Evolutionary conservation across 306 rosid genomes (phyloP).

Genomic region (Castanea sativa): DNA sequence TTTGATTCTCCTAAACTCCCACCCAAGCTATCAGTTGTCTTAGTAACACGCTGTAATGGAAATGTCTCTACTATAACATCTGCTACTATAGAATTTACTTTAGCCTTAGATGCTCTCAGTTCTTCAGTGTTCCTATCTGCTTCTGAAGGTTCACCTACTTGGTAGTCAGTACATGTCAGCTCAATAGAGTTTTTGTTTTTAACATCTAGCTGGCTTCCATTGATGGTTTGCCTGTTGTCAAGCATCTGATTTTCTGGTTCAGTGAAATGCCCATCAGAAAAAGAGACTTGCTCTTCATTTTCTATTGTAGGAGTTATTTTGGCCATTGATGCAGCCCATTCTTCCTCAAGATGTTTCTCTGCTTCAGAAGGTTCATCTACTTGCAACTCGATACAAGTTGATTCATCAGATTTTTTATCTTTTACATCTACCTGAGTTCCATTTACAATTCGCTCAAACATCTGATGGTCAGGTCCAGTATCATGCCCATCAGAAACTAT

Average conservation of each 20-base stretch:
- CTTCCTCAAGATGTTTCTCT: slow-evolving; percentile 17
- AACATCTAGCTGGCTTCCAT: slow-evolving; percentile 16
- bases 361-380: slow-evolving; percentile 19
- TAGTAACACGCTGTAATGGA: slow-evolving; percentile 50
- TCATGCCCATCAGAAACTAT: slow-evolving; percentile 34
- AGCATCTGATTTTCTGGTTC: slow-evolving; percentile 1
- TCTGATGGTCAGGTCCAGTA: slow-evolving; percentile 15
- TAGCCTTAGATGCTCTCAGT: slow-evolving; percentile 20
- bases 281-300: slow-evolving; percentile 16
- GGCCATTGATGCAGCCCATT: not conserved
- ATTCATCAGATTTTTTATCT: slow-evolving; percentile 18
- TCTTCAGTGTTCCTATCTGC: slow-evolving; percentile 34
- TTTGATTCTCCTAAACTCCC: slow-evolving; percentile 31
- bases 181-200: slow-evolving; percentile 21
- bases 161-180: slow-evolving; percentile 24
- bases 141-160: slow-evolving; percentile 22
- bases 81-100: slow-evolving; percentile 32
- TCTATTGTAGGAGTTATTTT: not conserved
- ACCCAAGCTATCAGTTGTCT: slow-evolving; percentile 27
- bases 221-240: not conserved
- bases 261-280: slow-evolving; percentile 14
- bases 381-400: slow-evolving; percentile 7
- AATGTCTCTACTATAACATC: slow-evolving; percentile 73
- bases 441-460: slow-evolving; percentile 24
- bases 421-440: slow-evolving; percentile 34